Percentiles rank a stretch among this genome's conserved stretches.
These are phyloP conservation scores for Thoreauomyces humboldtii DNA, from an alignment of 192 early-diverging fungal genomes.

Conservation along the genomic window DNA sequence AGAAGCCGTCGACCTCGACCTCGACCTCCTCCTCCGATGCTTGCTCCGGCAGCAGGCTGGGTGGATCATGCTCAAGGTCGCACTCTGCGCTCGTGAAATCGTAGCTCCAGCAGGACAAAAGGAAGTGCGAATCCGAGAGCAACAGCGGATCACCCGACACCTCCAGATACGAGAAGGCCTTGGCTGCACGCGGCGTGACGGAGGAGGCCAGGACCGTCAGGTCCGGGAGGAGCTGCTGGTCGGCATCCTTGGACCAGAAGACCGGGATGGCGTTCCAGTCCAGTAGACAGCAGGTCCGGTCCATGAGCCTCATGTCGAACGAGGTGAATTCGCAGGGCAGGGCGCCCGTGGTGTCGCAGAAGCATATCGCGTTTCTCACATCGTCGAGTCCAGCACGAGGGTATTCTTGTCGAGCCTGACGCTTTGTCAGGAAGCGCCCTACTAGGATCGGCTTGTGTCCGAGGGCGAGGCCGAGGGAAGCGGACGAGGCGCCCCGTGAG, in stretches of 20 bases:
- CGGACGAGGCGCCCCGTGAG: too few relatives aligned
- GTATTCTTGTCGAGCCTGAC: not conserved
- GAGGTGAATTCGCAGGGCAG: slow-evolving; percentile 24
- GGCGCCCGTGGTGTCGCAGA: slow-evolving; percentile 22
- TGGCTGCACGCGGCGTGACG: too few relatives aligned
- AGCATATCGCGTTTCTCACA: slow-evolving; percentile 16
- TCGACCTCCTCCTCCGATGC: too few relatives aligned
- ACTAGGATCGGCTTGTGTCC: slow-evolving; percentile 2
- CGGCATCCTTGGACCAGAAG: not conserved
- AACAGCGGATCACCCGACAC: not conserved
- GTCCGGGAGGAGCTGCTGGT: not conserved
- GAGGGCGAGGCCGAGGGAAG: too few relatives aligned
- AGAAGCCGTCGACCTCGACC: too few relatives aligned
- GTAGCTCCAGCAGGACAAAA: not conserved
- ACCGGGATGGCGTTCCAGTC: slow-evolving; percentile 17
- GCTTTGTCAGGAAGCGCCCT: slow-evolving; percentile 18
- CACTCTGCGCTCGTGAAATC: slow-evolving; percentile 10
- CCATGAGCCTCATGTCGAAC: slow-evolving; percentile 18
- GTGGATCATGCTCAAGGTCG: slow-evolving; percentile 7
- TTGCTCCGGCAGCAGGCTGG: too few relatives aligned
- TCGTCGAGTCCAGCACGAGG: not conserved
- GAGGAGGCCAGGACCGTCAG: too few relatives aligned
- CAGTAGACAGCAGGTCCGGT: not conserved
- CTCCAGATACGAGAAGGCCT: slow-evolving; percentile 15
- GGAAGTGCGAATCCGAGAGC: slow-evolving; percentile 2